Conservation (phyloP, 106 monocot species). For the Apostasia ramifera region DNA sequence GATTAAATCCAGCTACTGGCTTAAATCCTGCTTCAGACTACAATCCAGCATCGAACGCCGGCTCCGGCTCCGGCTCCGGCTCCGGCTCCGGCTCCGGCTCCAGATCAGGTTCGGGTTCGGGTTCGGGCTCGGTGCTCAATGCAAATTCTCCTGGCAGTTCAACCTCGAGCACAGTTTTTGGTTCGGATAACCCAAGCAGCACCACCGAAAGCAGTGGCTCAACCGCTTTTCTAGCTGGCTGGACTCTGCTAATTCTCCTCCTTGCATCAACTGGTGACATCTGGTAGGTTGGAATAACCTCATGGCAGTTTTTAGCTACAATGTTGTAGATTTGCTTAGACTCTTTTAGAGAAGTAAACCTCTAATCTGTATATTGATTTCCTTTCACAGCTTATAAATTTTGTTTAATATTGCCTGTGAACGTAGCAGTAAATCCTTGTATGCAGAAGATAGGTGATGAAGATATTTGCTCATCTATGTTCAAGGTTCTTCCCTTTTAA, state of each 20-base stretch:
- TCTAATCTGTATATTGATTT: no score
- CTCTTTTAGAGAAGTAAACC: no score
- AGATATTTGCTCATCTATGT: no score
- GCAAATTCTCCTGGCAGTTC: constrained; percentile 26
- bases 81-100: background rate
- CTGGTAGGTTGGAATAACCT: constrained; percentile 9
- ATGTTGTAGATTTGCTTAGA: no score
- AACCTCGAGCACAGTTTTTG: constrained; percentile 41
- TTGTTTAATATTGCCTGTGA: no score
- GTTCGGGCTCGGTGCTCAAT: constrained; percentile 42
- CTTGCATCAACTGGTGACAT: constrained; percentile 12
- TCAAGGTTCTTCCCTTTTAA: no score
- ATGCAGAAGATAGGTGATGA: no score
- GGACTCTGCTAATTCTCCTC: constrained; percentile 12
- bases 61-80: background rate
- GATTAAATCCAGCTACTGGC: background rate
- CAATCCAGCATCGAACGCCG: constrained; percentile 14
- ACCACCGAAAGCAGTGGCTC: constrained; percentile 13
- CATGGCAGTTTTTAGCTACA: no score
- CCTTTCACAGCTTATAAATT: no score
- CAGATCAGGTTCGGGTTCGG: background rate
- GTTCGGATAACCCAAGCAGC: constrained; percentile 38
- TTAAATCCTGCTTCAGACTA: constrained; percentile 7
- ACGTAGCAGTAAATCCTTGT: no score
- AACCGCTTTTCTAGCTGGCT: constrained; percentile 18